Evolutionary conservation across 1,284 basidiomycete species (phyloP), one percentile per base, ranked within the genome.

Genomic region (Apiotrichum akiyoshidainum): DNA sequence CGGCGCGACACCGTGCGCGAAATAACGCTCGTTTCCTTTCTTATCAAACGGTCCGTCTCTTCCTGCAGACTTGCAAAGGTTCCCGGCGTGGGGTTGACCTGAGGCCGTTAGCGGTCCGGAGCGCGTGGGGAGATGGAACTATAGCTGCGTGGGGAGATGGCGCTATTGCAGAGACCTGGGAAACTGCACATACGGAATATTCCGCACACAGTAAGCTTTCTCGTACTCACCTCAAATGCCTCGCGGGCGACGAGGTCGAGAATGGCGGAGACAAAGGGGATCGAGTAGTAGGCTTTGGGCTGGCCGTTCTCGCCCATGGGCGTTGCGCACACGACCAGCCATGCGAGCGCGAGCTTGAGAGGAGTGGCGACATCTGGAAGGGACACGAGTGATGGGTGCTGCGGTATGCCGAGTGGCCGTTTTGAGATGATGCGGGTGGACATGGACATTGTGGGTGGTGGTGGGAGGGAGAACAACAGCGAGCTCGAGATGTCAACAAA

Each of bases 261-360:
- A 17, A 75, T 63, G 9, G 63, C 50, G 9, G 69, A 54, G 3
- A 65, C 63, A 59, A 76, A 76, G 0, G 59, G 45, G 13, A 55
- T 45, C 37, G 70, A 71, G 55, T 68, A 72, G 17, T 69, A 21
- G 17, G 58, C 58, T 13, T 67, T 31, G 12, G 67, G 65, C 41
- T 62, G 62, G 26, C 65, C 59, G 31, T 65, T 54, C 10, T 64
- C 59, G 42, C 17, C 39, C 13, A 51, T n/a, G 17, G 63, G 63
- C 19, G 60, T 59, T 4, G 46, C 58, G n/a, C 50, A 42, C 7
- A 73, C 58, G 46, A 71, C 59, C 2, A 76, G 49, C 65, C 67
- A 70, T 0, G 63, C 68, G 22, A 75, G 61, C 11, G 74, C 72
- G 0, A 75, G 57, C 50, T 71, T 64, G 12, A 75, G 68, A 2